Base-by-base conservation (phyloP, 768 basidiomycete genomes). In the Guyanaporus albipodus region DNA sequence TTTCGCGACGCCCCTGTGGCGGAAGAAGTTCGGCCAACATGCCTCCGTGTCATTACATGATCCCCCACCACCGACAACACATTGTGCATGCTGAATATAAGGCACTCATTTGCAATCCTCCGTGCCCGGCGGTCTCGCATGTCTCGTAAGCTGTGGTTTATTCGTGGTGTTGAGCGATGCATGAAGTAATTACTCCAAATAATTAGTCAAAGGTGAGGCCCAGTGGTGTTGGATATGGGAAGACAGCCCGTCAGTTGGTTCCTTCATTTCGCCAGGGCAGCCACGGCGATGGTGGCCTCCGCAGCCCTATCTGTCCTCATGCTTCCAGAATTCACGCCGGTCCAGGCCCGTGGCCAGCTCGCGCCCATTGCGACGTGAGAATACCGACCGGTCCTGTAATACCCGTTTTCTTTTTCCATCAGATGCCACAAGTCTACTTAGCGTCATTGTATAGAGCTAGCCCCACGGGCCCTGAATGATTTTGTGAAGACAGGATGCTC, bases 341-440 rank as follows among this genome's bases (percentile, higher is more conserved):
- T n/a, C n/a, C n/a, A n/a, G n/a, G n/a, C n/a, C n/a, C 24, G 29
- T 38, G 41, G n/a, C 23, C 19, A 39, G 22, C 29, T 32, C 48
- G 28, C 33, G 12, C 50, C 4, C 18, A 19, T 29, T 15, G 36
- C 34, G 19, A 37, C 9, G 42, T 50, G 34, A 32, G 53, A 55
- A 55, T 32, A 23, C 46, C 45, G 31, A 29, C n/a, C 2, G 38
- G 11, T n/a, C 19, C n/a, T 36, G 53, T 53, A 42, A 24, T 8
- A 31, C 5, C 22, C 2, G 10, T 21, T 3, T 12, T 27, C 1
- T 14, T 28, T 43, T 34, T 35, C 21, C 28, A 17, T 41, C 37
- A 26, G 7, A 18, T 4, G 14, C 33, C 24, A 19, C 5, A 12
- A 31, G 31, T 36, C 18, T 39, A 23, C n/a, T 4, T 14, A 19